Percentiles rank a stretch among this genome's conserved stretches.
Evolutionary conservation across 2,329 filamentous ascomycete genomes (phyloP).

Genomic region (Ceratocystis colombiana): DNA sequence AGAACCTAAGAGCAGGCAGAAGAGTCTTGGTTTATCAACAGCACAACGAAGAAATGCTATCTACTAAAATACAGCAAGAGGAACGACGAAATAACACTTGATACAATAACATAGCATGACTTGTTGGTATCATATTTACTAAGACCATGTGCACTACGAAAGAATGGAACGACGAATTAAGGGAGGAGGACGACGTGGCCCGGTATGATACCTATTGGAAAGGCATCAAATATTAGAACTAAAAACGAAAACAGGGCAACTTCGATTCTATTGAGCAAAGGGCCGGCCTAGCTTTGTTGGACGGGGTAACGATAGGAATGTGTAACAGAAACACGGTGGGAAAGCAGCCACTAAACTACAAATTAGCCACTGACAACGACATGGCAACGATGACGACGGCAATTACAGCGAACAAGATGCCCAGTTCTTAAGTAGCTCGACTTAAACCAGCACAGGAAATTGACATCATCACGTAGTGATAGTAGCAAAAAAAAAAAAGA

Average conservation of each 20-base stretch:
- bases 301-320: neutral
- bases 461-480: too few species aligned
- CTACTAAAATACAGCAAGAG: too few species aligned
- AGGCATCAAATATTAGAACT: neutral
- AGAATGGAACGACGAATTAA: slow-evolving; percentile 5
- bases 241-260: neutral
- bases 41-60: too few species aligned
- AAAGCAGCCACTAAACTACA: neutral
- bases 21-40: too few species aligned
- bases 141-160: neutral
- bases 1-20: too few species aligned
- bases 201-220: too few species aligned
- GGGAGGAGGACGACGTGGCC: neutral
- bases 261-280: neutral
- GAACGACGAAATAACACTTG: neutral
- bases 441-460: too few species aligned
- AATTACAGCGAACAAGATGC: too few species aligned
- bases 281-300: neutral
- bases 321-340: neutral
- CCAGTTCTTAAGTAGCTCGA: too few species aligned
- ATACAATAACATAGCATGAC: neutral
- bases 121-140: neutral
- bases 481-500: too few species aligned
- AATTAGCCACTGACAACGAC: too few species aligned
- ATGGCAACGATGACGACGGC: too few species aligned